Evolutionary conservation across 352 stramenopile genomes (phyloP), one percentile per base, ranked within the genome.

Genomic region (Phytophthora macrochlamydospora): DNA sequence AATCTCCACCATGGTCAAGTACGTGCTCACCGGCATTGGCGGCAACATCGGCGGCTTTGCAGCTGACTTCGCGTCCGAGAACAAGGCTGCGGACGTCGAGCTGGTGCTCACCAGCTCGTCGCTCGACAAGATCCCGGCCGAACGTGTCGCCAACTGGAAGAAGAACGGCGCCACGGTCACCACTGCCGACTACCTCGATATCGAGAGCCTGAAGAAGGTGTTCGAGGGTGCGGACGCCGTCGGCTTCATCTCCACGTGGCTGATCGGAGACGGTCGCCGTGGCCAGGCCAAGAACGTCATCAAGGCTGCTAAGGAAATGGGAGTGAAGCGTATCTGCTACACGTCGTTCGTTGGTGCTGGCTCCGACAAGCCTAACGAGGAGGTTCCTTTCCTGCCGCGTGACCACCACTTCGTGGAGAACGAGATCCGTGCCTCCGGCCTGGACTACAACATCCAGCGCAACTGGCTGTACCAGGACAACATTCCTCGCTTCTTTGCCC

Each of bases 11-110:
- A 75, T 75, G 67, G 52, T 62, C 62, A 75, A 75, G 62, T 75
- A 64, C 67, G 67, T 75, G 46, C 57, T 75, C 28, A 75, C 56
- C 3, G 67, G 67, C 12, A 56, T 65, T 42, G 67, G 65, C 14
- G 67, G 67, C 33, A 67, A 71, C 49, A 59, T 75, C 28, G 67
- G 67, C 52, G 13, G 62, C 46, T 18, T 59, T 50, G 67, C 67
- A 2, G 67, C 67, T 13, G 67, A 75, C 48, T 71, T 45, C 54
- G 56, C 58, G 0, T 51, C 70, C 35, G 62, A 71, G 33, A 67
- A 56, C 55, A 62, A 62, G 51, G 65, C 63, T 18, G 50, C 61
- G 3, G 61, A 61, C 7, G 61, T 71, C 31, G 32, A 59, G 43
- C 18, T 62, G 4, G 56, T 62, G 32, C 24, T 52, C 56, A 70